Base-by-base conservation (phyloP, 192 early-diverging fungal genomes). In the Gonapodya prolifera region DNA sequence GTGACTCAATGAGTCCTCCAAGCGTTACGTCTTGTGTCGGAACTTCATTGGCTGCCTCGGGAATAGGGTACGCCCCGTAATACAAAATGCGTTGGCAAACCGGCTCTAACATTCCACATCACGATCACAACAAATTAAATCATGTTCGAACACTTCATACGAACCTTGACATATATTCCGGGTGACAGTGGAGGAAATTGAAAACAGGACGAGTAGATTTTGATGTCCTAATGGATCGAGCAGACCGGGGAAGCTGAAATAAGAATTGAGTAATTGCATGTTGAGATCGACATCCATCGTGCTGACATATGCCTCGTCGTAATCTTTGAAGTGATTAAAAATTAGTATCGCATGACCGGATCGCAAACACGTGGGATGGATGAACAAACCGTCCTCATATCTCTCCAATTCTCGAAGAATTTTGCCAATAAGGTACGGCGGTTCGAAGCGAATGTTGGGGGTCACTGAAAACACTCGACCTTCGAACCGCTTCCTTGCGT, bases 141-240 rank as follows among this genome's bases (percentile, higher is more conserved):
- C 0, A 30, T 35, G 45, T 61, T 61, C 23, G 45, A 61, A 61
- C 8, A 61, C n/a, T n/a, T n/a, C n/a, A n/a, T 61, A 16, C 45
- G 45, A 61, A 61, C 45, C 45, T 61, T 61, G 45, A 23, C 45
- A 61, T 23, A 61, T 16, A 61, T 61, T 82, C 33, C 84, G 85
- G 34, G 90, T 90, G 0, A 84, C 81, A 1, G 83, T 85, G 77
- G 87, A 90, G 1, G 92, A 81, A 75, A 86, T 92, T 0, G 92
- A 91, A 81, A 86, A 95, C 0, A 95, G 80, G 1, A 92, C 91
- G 1, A 88, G 84, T 33, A 95, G 90, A 69, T 85, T 93, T 75
- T 94, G 93, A 36, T 92, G 91, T 13, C 82, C 84, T 75, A 91
- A 94, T 0, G 94, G 92, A 32, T 82, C 86, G 32, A 94, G 84